Evolutionary conservation across 306 rosid genomes (phyloP).

Genomic region (Vicia faba): DNA sequence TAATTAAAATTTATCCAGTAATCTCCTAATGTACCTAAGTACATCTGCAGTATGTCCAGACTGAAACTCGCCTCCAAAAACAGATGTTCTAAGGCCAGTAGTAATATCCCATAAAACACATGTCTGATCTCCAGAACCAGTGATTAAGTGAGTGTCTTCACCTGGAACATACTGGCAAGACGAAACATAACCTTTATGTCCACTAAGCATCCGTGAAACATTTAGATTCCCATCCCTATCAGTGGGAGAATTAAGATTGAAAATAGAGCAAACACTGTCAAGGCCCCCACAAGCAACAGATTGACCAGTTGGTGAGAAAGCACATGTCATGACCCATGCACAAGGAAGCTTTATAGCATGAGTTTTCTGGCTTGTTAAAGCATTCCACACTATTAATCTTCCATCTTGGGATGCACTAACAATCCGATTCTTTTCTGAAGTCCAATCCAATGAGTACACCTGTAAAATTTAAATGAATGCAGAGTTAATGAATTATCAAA

Average conservation of each 20-base stretch:
- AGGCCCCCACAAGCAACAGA: conserved; percentile 98
- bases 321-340: conserved; percentile 99
- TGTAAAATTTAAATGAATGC: conserved; percentile 38
- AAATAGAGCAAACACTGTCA: conserved; percentile 93
- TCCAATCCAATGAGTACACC: conserved; percentile 99
- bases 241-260: conserved; percentile 82
- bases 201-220: conserved; percentile 74
- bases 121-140: conserved; percentile 94
- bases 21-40: conserved; percentile 60
- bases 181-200: conserved; percentile 95
- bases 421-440: conserved; percentile 79
- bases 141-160: conserved; percentile 85
- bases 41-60: conserved; percentile 95
- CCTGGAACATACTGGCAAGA: conserved; percentile 95
- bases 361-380: conserved; percentile 94
- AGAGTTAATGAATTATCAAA: conserved; percentile 7
- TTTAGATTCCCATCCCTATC: conserved; percentile 77
- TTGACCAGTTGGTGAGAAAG: conserved; percentile 90
- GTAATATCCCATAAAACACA: conserved; percentile 96
- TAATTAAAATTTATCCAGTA: conserved; percentile 17
- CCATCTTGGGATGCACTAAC: conserved; percentile 99
- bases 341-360: conserved; percentile 93
- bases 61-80: conserved; percentile 98
- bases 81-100: conserved; percentile 92
- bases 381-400: conserved; percentile 92